These are phyloP conservation scores for Mucor indicus DNA, from an alignment of 371 early-diverging fungal species.

Conservation along the genomic window DNA sequence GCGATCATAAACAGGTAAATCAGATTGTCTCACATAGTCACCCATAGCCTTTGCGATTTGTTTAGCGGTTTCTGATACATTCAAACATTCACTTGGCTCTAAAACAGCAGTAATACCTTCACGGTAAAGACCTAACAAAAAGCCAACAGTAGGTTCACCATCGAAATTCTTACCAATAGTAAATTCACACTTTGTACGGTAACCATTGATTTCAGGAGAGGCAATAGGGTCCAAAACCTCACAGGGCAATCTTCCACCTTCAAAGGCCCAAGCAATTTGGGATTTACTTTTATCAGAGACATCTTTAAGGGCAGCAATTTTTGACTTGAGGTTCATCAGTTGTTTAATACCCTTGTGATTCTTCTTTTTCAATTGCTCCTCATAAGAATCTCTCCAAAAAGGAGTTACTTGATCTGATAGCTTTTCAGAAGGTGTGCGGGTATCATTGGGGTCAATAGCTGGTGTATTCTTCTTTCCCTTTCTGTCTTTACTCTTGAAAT, in stretches of 20 bases:
- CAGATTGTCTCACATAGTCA: constrained; percentile 42
- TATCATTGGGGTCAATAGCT: constrained; percentile 30
- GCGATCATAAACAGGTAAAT: constrained; percentile 57
- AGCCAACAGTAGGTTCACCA: constrained; percentile 64
- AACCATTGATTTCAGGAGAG: constrained; percentile 65
- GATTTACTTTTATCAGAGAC: constrained; percentile 15
- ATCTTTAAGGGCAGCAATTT: constrained; percentile 21
- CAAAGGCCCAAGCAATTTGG: constrained; percentile 33
- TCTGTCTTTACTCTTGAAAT: constrained; percentile 23
- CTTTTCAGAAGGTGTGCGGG: constrained; percentile 55
- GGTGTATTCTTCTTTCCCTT: constrained; percentile 13
- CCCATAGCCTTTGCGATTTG: constrained; percentile 50
- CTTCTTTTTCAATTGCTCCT: constrained; percentile 41
- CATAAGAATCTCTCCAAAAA: constrained; percentile 47
- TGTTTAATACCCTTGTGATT: constrained; percentile 23
- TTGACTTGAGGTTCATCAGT: constrained; percentile 22
- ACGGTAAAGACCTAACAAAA: constrained; percentile 62
- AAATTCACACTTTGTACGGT: constrained; percentile 84
- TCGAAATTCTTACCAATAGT: constrained; percentile 63
- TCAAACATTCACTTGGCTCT: constrained; percentile 42
- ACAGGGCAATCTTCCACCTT: constrained; percentile 32
- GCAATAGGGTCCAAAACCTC: constrained; percentile 49
- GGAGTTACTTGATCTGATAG: constrained; percentile 78
- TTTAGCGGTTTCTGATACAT: constrained; percentile 54
- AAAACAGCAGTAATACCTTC: constrained; percentile 58